phyloP scores from a whole-genome alignment of 768 basidiomycete genomes.

The Naganishia onofrii region DNA sequence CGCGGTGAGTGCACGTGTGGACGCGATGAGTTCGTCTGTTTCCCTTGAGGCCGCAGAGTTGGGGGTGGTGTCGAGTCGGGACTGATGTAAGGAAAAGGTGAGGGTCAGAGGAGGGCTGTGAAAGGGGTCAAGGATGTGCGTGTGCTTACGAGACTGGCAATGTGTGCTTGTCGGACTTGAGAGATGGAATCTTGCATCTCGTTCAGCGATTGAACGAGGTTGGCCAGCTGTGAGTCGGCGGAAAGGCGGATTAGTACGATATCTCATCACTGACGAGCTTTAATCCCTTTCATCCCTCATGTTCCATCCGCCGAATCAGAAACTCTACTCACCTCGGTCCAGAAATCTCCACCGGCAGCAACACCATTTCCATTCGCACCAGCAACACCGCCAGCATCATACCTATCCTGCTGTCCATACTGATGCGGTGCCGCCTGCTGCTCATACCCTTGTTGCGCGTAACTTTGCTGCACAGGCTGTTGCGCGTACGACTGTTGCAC shows the following conservation, averaged over 20 bases:
- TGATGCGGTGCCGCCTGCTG: slow-evolving; percentile 16
- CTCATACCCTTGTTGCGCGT: not conserved
- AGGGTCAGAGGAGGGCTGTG: not conserved
- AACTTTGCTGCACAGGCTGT: slow-evolving; percentile 14
- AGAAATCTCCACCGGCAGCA: slow-evolving; percentile 43
- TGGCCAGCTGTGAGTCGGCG: slow-evolving; percentile 35
- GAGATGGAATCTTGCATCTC: slow-evolving; percentile 50
- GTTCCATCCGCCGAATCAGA: not conserved
- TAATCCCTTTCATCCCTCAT: not conserved
- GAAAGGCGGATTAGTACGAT: not conserved
- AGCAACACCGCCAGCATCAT: slow-evolving; percentile 30
- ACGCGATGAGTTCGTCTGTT: slow-evolving; percentile 45
- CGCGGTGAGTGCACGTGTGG: slow-evolving; percentile 51
- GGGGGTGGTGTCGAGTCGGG: slow-evolving; percentile 65
- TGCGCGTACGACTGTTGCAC: slow-evolving; percentile 28
- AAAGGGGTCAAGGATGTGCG: not conserved
- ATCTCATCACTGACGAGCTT: not conserved
- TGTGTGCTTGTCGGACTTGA: slow-evolving; percentile 47
- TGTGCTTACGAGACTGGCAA: slow-evolving; percentile 44
- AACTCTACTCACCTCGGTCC: slow-evolving; percentile 38
- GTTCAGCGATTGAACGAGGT: slow-evolving; percentile 34
- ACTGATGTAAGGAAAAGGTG: slow-evolving; percentile 23
- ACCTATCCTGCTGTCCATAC: slow-evolving; percentile 50
- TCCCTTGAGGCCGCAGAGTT: slow-evolving; percentile 55
- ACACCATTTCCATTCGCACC: slow-evolving; percentile 33